Evolutionary conservation across 257 asterid genomes (phyloP).

Genomic region (Solanum medicagineum): DNA sequence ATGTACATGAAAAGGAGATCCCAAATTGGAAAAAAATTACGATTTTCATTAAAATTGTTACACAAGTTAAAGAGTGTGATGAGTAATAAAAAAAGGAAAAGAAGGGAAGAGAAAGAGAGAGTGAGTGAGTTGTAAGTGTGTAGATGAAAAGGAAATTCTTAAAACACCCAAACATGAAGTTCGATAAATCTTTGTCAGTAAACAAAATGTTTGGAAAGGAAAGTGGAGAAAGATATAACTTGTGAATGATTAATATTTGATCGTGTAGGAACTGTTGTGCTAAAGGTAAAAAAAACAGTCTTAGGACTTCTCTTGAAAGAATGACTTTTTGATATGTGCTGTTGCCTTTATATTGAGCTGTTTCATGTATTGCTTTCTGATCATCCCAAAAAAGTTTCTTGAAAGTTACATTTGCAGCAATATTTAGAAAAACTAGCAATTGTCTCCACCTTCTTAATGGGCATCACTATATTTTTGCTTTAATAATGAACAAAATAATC

Average conservation of each 20-base stretch:
- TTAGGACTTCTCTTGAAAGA: not conserved
- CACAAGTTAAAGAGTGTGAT: not conserved
- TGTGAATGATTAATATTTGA: not conserved
- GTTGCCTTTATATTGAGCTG: not conserved
- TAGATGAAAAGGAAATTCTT: not conserved
- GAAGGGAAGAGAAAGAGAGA: not conserved
- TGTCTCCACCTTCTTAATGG: not conserved
- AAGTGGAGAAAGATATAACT: not conserved
- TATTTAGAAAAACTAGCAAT: not conserved
- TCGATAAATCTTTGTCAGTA: not conserved
- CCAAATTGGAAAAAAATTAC: not conserved
- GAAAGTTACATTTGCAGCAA: not conserved
- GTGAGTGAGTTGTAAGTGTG: not conserved
- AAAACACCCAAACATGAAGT: not conserved
- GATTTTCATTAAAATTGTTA: not conserved
- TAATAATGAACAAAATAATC: not conserved
- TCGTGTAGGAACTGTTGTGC: not conserved
- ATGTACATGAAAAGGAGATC: not conserved
- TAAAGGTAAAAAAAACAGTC: not conserved
- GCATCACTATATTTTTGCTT: not conserved
- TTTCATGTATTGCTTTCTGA: not conserved
- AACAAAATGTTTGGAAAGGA: not conserved
- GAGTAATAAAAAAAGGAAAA: not conserved
- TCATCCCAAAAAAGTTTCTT: not conserved
- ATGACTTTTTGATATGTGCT: not conserved